Base-by-base conservation (phyloP, 108 stramenopile genomes). In the Nannochloropsis gaditana region DNA sequence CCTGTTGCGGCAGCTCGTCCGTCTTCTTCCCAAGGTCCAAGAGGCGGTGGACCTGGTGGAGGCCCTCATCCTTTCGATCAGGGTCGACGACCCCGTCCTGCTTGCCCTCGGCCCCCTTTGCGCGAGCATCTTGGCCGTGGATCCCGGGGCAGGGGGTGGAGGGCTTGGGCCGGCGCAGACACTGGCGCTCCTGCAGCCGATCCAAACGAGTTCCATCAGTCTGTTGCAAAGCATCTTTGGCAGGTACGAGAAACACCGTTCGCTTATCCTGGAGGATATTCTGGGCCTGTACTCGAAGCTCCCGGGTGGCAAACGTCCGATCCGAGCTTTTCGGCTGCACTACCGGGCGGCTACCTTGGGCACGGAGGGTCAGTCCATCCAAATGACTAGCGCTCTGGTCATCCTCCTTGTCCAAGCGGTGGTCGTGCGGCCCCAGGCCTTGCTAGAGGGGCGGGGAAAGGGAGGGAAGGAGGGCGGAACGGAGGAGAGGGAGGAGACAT, bases 191-290 rank as follows among this genome's bases (percentile, higher is more conserved):
- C 92, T 87, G 88, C 90, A 21, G 84, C 86, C 17, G 80, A 42
- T 83, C 86, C 85, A 59, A 86, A 82, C 79, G 47, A 41, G 44
- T 79, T 84, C 86, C 42, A 81, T 84, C 21, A 44, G 79, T 11
- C 45, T 84, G 41, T 44, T 87, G 41, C 86, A 87, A 83, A 80
- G 83, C 45, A 79, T 87, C 11, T 87, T 83, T n/a, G 59, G 83
- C 43, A 79, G 15, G 79, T 84, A 83, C 91, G 92, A 93, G 43
- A 83, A 87, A 9, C 93, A 94, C 85, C 94, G 96, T 21, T 85
- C 92, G 43, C 92, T 94, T 59, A 94, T 97, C 80, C 44, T 96
- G 50, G 95, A 96, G 91, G 96, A 97, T 88, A 81, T 97, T 21
- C 95, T 95, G 82, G 95, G 95, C 0, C 44, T 95, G 85, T 90